Conservation (phyloP, 2,329 filamentous ascomycete species). For the Lachnellula cervina region DNA sequence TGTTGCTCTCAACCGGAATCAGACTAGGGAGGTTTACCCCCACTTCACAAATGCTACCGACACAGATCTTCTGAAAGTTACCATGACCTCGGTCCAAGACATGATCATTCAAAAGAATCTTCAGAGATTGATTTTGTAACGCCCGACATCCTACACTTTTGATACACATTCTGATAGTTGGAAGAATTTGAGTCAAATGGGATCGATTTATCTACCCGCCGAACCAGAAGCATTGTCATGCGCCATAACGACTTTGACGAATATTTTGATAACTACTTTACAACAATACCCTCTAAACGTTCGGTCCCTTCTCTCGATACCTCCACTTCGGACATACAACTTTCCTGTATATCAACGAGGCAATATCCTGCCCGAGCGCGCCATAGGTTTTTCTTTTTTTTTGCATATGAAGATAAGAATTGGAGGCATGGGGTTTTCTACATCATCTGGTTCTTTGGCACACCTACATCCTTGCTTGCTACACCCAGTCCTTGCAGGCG, state of each 20-base stretch:
- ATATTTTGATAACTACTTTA: constrained; percentile 1
- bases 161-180: neutral
- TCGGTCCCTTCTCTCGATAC: neutral
- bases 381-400: neutral
- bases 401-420: neutral
- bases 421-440: neutral
- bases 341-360: neutral
- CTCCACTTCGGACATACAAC: neutral
- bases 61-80: constrained; percentile 76
- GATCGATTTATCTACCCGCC: neutral
- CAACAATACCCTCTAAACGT: neutral
- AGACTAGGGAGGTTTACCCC: constrained; percentile 52
- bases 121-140: constrained; percentile 68
- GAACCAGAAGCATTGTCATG: neutral
- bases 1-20: constrained; percentile 64
- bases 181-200: neutral
- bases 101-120: constrained; percentile 84
- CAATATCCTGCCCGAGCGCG: neutral
- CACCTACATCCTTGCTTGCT: neutral
- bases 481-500: neutral
- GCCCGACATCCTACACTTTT: neutral
- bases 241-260: constrained; percentile 1
- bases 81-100: constrained; percentile 80
- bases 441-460: neutral
- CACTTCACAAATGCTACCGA: constrained; percentile 57